A percentile compares a stretch with the other conserved stretches of the same genome.
These are phyloP conservation scores for Kodamaea arcana DNA, from an alignment of 1,139 yeast genomes.

Conservation along the genomic window DNA sequence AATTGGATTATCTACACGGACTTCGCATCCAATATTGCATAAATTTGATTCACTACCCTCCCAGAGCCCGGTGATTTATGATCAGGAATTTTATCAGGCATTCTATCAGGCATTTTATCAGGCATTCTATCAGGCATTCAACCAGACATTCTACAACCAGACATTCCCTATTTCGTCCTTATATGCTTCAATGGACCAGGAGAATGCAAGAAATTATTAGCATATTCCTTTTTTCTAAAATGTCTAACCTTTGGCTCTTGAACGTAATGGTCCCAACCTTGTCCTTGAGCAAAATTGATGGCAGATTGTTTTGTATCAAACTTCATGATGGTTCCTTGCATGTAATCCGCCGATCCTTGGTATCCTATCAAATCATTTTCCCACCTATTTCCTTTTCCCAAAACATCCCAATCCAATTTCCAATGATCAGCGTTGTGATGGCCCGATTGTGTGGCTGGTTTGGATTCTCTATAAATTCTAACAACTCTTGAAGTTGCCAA, in stretches of 20 bases:
- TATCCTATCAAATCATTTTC: slow-evolving; percentile 87
- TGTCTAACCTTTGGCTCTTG: slow-evolving; percentile 77
- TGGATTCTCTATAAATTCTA: slow-evolving; percentile 72
- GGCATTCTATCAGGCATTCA: too few species aligned
- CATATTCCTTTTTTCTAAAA: slow-evolving; percentile 72
- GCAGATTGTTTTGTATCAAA: slow-evolving; percentile 78
- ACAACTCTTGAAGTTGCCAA: slow-evolving; percentile 62
- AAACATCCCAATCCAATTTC: slow-evolving; percentile 83
- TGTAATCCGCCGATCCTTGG: slow-evolving; percentile 75
- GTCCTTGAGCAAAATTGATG: slow-evolving; percentile 72
- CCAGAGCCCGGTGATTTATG: too few species aligned
- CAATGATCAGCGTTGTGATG: slow-evolving; percentile 53
- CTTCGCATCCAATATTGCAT: too few species aligned
- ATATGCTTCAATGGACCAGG: slow-evolving; percentile 74
- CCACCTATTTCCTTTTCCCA: slow-evolving; percentile 80
- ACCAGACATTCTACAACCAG: too few species aligned
- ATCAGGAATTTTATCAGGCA: too few species aligned
- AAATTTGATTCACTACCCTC: too few species aligned
- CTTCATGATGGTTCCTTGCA: slow-evolving; percentile 81
- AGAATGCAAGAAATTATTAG: slow-evolving; percentile 67
- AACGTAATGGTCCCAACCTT: slow-evolving; percentile 81
- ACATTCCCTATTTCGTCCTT: slow-evolving; percentile 80
- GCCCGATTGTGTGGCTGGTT: slow-evolving; percentile 82
- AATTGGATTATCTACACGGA: too few species aligned
- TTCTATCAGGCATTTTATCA: too few species aligned